Percentiles rank a stretch among this genome's conserved stretches.
phyloP scores from a whole-genome alignment of 164 flowering plant species.

The Magnolia changhungtana region DNA sequence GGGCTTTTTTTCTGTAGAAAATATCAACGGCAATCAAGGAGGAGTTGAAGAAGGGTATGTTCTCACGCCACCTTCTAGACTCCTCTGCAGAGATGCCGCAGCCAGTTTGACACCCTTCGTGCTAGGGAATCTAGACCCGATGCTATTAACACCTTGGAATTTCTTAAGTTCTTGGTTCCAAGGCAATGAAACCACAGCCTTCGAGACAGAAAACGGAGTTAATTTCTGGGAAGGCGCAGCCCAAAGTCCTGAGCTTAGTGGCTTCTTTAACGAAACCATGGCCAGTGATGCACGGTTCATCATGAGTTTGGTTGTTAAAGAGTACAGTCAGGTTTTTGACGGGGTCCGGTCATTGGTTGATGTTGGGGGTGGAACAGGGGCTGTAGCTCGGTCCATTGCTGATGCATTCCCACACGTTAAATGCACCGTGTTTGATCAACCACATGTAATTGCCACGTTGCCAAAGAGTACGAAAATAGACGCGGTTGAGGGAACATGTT shows the following conservation, averaged over 20 bases:
- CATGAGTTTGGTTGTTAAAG: conserved; percentile 16
- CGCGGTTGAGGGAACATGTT: conserved; percentile 33
- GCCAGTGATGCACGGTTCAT: conserved; percentile 35
- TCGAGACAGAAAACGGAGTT: conserved; percentile 16
- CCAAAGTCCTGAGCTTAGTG: conserved; percentile 5
- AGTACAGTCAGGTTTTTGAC: conserved; percentile 20
- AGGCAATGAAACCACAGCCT: conserved; percentile 16
- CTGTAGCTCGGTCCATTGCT: background rate
- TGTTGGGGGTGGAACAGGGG: background rate
- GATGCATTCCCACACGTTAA: conserved; percentile 5
- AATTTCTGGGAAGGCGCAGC: conserved; percentile 17
- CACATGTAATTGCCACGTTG: conserved; percentile 31
- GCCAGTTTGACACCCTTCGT: conserved; percentile 10
- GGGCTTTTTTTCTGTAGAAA: conserved; percentile 8
- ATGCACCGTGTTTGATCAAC: conserved; percentile 36
- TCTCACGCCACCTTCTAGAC: conserved; percentile 10
- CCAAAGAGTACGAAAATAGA: conserved; percentile 15
- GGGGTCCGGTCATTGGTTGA: background rate
- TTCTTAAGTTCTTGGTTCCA: conserved; percentile 23
- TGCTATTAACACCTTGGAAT: conserved; percentile 17
- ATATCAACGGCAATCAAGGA: background rate
- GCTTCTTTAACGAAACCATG: conserved; percentile 38
- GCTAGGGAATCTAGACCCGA: conserved; percentile 24
- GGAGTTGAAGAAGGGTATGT: background rate
- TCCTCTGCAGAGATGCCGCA: background rate